phyloP scores from a whole-genome alignment of 371 early-diverging fungal species.

The Haplosporangium sp. region DNA sequence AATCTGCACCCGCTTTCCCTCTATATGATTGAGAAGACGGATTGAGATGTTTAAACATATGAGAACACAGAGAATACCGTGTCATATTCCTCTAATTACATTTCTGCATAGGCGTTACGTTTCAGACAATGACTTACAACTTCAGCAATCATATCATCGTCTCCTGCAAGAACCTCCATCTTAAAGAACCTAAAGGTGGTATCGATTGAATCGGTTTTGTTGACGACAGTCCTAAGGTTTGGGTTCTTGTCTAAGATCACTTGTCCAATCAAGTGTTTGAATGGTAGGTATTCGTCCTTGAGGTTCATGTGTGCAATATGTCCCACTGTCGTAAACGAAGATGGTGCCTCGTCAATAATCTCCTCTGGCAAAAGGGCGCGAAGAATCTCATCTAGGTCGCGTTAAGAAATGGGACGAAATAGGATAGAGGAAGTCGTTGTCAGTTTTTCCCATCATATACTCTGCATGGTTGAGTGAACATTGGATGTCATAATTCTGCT shows the following conservation, averaged over 20 bases:
- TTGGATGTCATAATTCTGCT: not conserved
- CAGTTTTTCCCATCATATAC: too few species aligned
- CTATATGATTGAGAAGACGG: slow-evolving; percentile 53
- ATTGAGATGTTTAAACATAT: not conserved
- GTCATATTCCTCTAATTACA: not conserved
- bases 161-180: slow-evolving; percentile 97
- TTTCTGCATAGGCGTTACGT: too few species aligned
- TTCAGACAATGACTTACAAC: slow-evolving; percentile 66
- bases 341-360: slow-evolving; percentile 77
- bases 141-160: slow-evolving; percentile 85
- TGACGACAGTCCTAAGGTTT: slow-evolving; percentile 93
- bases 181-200: slow-evolving; percentile 95
- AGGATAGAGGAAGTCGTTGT: not conserved
- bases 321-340: slow-evolving; percentile 94
- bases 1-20: slow-evolving; percentile 93
- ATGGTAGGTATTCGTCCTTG: slow-evolving; percentile 88
- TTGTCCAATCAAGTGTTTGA: slow-evolving; percentile 92
- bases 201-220: slow-evolving; percentile 95
- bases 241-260: slow-evolving; percentile 96
- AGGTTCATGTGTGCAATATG: slow-evolving; percentile 99
- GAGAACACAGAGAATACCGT: not conserved
- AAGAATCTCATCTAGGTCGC: slow-evolving; percentile 84
- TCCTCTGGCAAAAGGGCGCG: slow-evolving; percentile 91
- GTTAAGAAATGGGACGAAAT: slow-evolving; percentile 4
- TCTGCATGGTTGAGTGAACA: too few species aligned